Conservation (phyloP, 1,284 basidiomycete genomes). For the Trichosporon coremiiforme region DNA sequence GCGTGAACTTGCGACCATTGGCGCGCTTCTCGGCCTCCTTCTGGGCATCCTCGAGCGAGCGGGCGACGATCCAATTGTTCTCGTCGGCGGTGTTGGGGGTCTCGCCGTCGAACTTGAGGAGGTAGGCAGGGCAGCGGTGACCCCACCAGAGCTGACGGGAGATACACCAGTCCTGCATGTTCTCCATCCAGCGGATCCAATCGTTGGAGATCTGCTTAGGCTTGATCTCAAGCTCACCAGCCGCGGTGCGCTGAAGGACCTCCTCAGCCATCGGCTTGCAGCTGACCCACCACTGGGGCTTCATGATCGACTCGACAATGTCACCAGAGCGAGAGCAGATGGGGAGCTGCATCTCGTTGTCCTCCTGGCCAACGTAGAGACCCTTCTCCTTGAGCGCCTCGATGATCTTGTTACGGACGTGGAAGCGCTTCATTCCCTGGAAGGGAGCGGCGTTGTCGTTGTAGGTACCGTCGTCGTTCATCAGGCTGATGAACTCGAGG, state of each 20-base stretch:
- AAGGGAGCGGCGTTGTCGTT: conserved; percentile 88
- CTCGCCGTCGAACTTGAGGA: conserved; percentile 80
- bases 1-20: conserved; percentile 68
- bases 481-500: conserved; percentile 90
- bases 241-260: conserved; percentile 83
- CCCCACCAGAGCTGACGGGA: conserved; percentile 99
- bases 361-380: conserved; percentile 86
- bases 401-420: conserved; percentile 81
- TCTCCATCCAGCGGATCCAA: conserved; percentile 96
- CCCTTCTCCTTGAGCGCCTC: conserved; percentile 83
- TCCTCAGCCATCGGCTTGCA: conserved; percentile 91
- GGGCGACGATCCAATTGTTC: conserved; percentile 88
- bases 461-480: conserved; percentile 97
- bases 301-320: conserved; percentile 91
- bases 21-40: conserved; percentile 75
- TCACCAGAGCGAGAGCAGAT: conserved; percentile 93
- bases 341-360: conserved; percentile 94
- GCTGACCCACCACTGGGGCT: conserved; percentile 99
- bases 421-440: conserved; percentile 95
- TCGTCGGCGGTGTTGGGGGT: conserved; percentile 70
- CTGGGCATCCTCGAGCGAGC: conserved; percentile 76
- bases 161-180: conserved; percentile 98
- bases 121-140: conserved; percentile 93
- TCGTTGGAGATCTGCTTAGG: conserved; percentile 88
- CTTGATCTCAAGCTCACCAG: conserved; percentile 79